Evolutionary conservation across 768 basidiomycete species (phyloP), one percentile per base, ranked within the genome.

Genomic region (Naematelia aurantialba): DNA sequence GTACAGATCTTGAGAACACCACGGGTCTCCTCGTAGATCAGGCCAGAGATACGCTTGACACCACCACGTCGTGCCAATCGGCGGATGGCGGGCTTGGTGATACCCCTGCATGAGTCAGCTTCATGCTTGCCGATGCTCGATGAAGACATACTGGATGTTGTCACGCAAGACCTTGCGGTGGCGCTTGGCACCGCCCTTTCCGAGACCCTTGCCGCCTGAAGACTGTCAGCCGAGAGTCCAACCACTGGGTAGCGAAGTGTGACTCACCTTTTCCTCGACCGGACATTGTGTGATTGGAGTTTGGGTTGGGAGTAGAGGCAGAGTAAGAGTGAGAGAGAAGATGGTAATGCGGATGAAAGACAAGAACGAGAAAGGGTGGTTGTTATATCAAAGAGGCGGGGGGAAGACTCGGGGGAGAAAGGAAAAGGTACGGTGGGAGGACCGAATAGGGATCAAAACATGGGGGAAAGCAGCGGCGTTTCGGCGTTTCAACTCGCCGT

Each of bases 21-120:
- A 67, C 81, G 80, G 54, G 81, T 82, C 79, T 82, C 82, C 45
- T 75, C 73, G 61, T 75, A 75, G 61, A 75, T 75, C 46, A 75
- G 55, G 48, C 74, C 74, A 63, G 79, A 79, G 73, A 82, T 81
- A 78, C 81, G 80, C 76, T 82, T 82, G 64, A 82, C 81, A 78
- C 81, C 81, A 55, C 81, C 81, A 75, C 81, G 78, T 63, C 81
- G 79, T 21, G 81, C 81, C 52, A 82, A 79, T 79, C 81, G 81
- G 63, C 81, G 79, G 74, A 81, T 82, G 31, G 81, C 80, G 58
- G 80, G 80, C 76, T 81, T 81, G 73, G 81, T 81, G 69, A 81
- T 81, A 75, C 81, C 81, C 67, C 68, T 70, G 24, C 11, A 21
- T 30, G n/a, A 25, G 31, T 50, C 42, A 67, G 8, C 8, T 39